Base-by-base conservation (phyloP, 1,139 yeast genomes). In the Hyphopichia fennica region DNA sequence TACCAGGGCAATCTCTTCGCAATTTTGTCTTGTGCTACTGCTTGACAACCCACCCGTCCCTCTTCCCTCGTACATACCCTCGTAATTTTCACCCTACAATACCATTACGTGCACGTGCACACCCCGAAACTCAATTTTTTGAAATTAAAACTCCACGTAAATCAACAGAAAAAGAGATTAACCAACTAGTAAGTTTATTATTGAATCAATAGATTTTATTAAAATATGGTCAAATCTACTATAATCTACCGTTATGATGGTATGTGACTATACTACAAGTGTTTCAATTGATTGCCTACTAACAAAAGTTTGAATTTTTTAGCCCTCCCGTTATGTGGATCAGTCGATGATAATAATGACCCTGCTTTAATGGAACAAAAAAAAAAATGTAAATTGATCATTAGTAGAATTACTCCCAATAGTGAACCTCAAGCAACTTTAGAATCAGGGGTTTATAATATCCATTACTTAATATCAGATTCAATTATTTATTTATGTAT, bases 311-410 rank as follows among this genome's bases (percentile, higher is more conserved):
- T n/a, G n/a, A n/a, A n/a, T n/a, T n/a, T n/a, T n/a, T 16, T 39
- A 82, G 93, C 93, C 3, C 82, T 90, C 45, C 97, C 98, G 16
- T 74, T 91, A 44, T 83, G 95, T 48, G 96, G 96, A n/a, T 87
- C 96, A 1, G 93, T 89, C 14, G 98, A 91, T 57, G 96, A 90
- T 52, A 86, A 84, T 49, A 75, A 75, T 41, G 75, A 70, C 44
- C 65, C 74, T 3, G 67, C 72, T 13, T 70, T 91, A 41, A 61
- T 73, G 34, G 95, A 88, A 46, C 93, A 88, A 60, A 91, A 91
- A 75, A 82, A 86, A 61, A 89, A 89, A 62, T 81, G 90, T 54
- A 91, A 93, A 67, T 70, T 86, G 46, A 74, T 93, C 42, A 77
- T 90, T 39, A 75, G 86, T 38, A 77, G 95, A 56, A 79, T 93